Evolutionary conservation across 1,284 basidiomycete genomes (phyloP), one percentile per base, ranked within the genome.

Genomic region (Cerrena zonata): DNA sequence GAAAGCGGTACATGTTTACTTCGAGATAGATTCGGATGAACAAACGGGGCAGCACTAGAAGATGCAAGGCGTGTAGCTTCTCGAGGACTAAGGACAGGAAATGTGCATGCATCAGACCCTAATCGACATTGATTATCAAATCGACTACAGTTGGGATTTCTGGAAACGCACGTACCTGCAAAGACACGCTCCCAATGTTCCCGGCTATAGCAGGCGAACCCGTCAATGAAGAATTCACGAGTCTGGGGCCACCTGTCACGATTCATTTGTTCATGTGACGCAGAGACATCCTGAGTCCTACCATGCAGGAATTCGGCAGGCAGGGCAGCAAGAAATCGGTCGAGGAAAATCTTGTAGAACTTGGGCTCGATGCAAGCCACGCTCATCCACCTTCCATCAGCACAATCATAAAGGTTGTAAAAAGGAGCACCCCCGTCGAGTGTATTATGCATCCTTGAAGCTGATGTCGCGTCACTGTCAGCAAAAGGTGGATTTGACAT

Each of bases 361-460:
- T 79, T 78, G 4, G 81, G 79, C 62, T 90, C 88, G 12, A 88
- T 62, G 56, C 86, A 88, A 15, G 79, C 89, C 24, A 92, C 80
- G 11, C 84, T 82, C 77, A 92, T 86, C 76, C 79, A 90, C 27
- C 74, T 71, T 2, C 83, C 84, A 59, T 89, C 87, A 48, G 79
- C 73, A 61, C 87, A 90, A 0, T 75, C 73, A 59, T 92, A 92
- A 4, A 89, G 71, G 52, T 75, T 77, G 61, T 93, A 92, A 68
- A 83, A 91, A 0, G 90, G 90, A 1, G 87, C 80, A 2, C 86
- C 89, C 0, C 88, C 88, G 58, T 91, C 90, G 22, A 92, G 76
- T 1, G 78, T 52, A 55, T 88, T 87, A 1, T 70, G 70, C 21
- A 81, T 85, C 50, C 85, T 74, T 18, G 72, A 66, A n/a, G 64